These are phyloP conservation scores for Fusarium sp. DNA, from an alignment of 2,329 filamentous ascomycete genomes.

Conservation along the genomic window DNA sequence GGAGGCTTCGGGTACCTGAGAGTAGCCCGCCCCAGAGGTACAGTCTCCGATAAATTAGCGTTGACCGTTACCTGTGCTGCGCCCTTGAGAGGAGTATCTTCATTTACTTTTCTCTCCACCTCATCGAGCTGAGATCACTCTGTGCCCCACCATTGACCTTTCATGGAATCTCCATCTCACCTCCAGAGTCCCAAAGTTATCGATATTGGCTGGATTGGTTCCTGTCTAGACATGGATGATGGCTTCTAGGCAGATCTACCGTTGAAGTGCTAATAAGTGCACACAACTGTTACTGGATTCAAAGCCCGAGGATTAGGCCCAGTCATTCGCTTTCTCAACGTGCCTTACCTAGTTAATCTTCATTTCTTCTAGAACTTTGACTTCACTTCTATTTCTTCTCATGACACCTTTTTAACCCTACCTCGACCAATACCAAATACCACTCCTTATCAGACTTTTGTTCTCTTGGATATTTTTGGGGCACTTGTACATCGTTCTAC, in stretches of 20 bases:
- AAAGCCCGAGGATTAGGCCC: not conserved
- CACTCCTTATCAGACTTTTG: slow-evolving; percentile 1
- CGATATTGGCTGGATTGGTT: slow-evolving; percentile 13
- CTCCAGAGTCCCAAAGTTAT: slow-evolving; percentile 6
- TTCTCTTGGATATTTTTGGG: slow-evolving; percentile 21
- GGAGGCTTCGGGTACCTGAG: slow-evolving; percentile 25
- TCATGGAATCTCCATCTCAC: slow-evolving; percentile 3
- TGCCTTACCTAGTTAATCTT: not conserved
- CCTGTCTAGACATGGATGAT: slow-evolving; percentile 9
- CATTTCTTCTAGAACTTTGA: not conserved
- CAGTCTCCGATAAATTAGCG: slow-evolving; percentile 10
- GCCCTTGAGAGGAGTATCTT: slow-evolving; percentile 16
- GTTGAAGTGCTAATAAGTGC: slow-evolving; percentile 12
- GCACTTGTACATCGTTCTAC: not conserved
- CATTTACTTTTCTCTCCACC: slow-evolving; percentile 33
- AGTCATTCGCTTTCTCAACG: not conserved
- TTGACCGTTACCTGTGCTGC: slow-evolving; percentile 6
- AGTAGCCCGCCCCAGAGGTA: slow-evolving; percentile 4
- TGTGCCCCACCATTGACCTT: slow-evolving; percentile 25
- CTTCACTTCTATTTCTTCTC: not conserved
- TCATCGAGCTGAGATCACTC: slow-evolving; percentile 24
- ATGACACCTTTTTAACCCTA: slow-evolving; percentile 18
- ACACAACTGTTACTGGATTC: not conserved
- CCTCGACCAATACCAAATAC: slow-evolving; percentile 2
- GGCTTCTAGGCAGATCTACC: slow-evolving; percentile 2